Evolutionary conservation across 306 rosid species (phyloP), one percentile per base, ranked within the genome.

Genomic region (Spatholobus suberectus): DNA sequence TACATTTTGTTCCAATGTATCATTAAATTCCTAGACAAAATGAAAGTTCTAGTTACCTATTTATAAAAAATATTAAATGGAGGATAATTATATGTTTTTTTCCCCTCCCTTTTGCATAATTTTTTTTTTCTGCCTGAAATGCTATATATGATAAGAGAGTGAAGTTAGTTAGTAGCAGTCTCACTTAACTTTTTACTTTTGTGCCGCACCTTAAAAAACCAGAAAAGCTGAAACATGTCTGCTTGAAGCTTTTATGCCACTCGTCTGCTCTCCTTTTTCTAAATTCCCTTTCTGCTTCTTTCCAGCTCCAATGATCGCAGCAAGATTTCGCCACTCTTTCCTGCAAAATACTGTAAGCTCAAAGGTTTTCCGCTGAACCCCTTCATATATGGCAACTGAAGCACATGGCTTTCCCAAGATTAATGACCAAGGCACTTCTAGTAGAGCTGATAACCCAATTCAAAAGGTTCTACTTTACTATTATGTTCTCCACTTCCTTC

Each of bases 381-480:
- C 20, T 79, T 40, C 34, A 38, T 27, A 44, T 20, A 80, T 80
- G 84, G 78, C 78, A 20, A 43, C 62, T 44, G 51, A 80, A 58
- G 73, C 49, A 43, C 52, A 58, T 29, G 27, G 9, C 49, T 29
- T 70, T 44, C 26, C 78, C n/a, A 80, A 57, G 24, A 18, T 35
- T 40, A 70, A 17, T 29, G 52, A 73, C 35, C 67, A 67, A 34
- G 54, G 24, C 54, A 24, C 58, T 38, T 23, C 23, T 14, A 69
- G 10, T 14, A 26, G 8, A 40, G 15, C 35, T 57, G 7, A 80
- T 72, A 59, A 37, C 18, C 40, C 73, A 80, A 44, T 71, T 80
- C 79, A 34, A 34, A 72, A 72, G 79, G 79, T 81, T 15, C 54
- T 18, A 29, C 8, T 35, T 65, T 4, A 32, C 20, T 26, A 66